Percentiles rank a stretch among this genome's conserved stretches.
Conservation (phyloP, 2,329 filamentous ascomycete genomes). For the Sclerotinia nivalis region DNA sequence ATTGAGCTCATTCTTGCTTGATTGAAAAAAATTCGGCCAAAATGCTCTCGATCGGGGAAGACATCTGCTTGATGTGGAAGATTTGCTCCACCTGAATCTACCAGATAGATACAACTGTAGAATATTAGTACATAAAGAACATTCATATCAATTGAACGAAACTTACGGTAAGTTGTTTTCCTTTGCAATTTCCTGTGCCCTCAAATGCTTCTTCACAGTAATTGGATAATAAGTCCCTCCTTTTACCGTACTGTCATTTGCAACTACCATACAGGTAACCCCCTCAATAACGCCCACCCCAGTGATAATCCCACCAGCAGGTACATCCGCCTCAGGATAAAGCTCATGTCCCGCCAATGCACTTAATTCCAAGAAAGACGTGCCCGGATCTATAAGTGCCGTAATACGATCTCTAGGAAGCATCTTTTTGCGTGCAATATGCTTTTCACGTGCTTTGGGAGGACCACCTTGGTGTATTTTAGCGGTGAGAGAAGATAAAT, state of each 20-base stretch:
- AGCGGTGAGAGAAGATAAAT: slow-evolving; percentile 68
- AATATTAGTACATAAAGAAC: slow-evolving; percentile 12
- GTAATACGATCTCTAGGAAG: slow-evolving; percentile 86
- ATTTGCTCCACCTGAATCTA: slow-evolving; percentile 94
- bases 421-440: slow-evolving; percentile 88
- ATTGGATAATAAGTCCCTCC: slow-evolving; percentile 96
- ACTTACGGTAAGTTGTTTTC: slow-evolving; percentile 75
- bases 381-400: slow-evolving; percentile 83
- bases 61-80: slow-evolving; percentile 93
- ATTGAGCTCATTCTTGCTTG: slow-evolving; percentile 88
- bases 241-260: slow-evolving; percentile 96
- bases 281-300: slow-evolving; percentile 89
- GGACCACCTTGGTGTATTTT: slow-evolving; percentile 75
- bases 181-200: slow-evolving; percentile 85
- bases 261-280: slow-evolving; percentile 88
- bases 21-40: slow-evolving; percentile 95
- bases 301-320: slow-evolving; percentile 87
- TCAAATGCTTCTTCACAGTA: slow-evolving; percentile 95
- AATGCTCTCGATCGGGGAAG: slow-evolving; percentile 92
- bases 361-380: slow-evolving; percentile 89
- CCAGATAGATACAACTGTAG: slow-evolving; percentile 81
- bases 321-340: slow-evolving; percentile 84
- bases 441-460: slow-evolving; percentile 82
- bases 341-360: slow-evolving; percentile 84
- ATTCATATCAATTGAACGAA: neutral